phyloP scores from a whole-genome alignment of 179 eudicot species.

The Carnegiea gigantea region DNA sequence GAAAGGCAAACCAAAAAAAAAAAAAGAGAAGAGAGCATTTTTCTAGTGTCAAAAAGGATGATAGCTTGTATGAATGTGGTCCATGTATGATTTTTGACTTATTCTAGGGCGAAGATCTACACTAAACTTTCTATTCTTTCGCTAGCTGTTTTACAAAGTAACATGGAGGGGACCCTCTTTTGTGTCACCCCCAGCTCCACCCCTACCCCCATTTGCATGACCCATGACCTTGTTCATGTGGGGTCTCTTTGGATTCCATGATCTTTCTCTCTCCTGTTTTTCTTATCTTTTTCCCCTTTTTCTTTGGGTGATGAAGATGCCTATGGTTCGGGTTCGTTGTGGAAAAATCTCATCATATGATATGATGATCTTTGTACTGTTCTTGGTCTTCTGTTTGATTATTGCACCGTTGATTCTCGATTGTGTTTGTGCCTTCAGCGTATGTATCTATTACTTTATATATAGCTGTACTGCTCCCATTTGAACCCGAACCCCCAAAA shows the following conservation, averaged over 20 bases:
- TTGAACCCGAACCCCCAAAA: too few relatives aligned
- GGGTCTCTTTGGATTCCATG: constrained; percentile 21
- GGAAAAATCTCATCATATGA: constrained; percentile 6
- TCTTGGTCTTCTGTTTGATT: constrained; percentile 11
- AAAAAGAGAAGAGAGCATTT: neutral
- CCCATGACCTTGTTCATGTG: constrained; percentile 1
- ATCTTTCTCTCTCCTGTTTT: constrained; percentile 9
- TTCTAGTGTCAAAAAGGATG: constrained; percentile 27
- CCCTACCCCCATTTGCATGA: neutral
- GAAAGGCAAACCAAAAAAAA: too few relatives aligned
- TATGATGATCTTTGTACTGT: constrained; percentile 8
- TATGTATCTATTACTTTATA: neutral
- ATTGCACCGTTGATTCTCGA: constrained; percentile 9
- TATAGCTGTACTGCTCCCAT: too few relatives aligned
- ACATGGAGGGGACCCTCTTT: constrained; percentile 49
- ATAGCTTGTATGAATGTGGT: constrained; percentile 25
- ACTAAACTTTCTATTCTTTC: constrained; percentile 35
- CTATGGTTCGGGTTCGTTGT: constrained; percentile 24
- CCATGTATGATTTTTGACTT: constrained; percentile 45
- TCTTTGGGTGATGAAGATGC: constrained; percentile 19
- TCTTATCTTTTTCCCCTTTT: neutral
- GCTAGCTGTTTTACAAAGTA: constrained; percentile 65
- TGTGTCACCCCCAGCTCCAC: neutral
- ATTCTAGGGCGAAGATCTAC: constrained; percentile 24
- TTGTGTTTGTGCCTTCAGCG: neutral